Conservation (phyloP, 352 stramenopile species). For the Globisporangium abappressorium region DNA sequence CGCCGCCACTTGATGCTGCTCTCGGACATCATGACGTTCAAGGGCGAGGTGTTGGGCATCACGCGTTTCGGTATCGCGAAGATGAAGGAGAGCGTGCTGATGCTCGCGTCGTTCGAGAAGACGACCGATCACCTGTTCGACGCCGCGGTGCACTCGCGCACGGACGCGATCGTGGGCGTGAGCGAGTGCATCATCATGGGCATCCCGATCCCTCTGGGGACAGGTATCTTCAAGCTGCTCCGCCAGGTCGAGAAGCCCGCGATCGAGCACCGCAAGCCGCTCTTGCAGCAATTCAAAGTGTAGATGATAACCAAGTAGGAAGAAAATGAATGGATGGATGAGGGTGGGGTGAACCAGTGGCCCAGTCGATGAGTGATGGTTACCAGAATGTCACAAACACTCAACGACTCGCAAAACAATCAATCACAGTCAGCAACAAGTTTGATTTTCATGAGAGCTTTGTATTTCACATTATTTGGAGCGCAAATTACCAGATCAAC, state of each 20-base stretch:
- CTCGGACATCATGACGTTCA: conserved; percentile 99
- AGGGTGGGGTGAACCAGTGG: neutral
- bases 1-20: conserved; percentile 98
- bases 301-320: conserved; percentile 8
- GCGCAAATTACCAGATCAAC: neutral
- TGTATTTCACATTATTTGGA: neutral
- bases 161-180: conserved; percentile 98
- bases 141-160: conserved; percentile 96
- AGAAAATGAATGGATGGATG: neutral
- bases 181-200: conserved; percentile 99
- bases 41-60: conserved; percentile 88
- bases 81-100: conserved; percentile 99
- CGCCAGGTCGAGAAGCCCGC: conserved; percentile 76
- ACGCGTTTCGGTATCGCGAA: conserved; percentile 99
- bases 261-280: conserved; percentile 58
- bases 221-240: conserved; percentile 97
- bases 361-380: neutral
- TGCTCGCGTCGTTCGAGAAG: conserved; percentile 99
- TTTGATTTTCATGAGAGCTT: neutral
- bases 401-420: too few species aligned
- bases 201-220: conserved; percentile 98
- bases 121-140: conserved; percentile 99
- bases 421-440: neutral
- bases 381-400: neutral
- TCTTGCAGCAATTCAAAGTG: conserved; percentile 39